Evolutionary conservation across 1,284 basidiomycete genomes (phyloP), one percentile per base, ranked within the genome.

Genomic region (Cryptococcus sp.): DNA sequence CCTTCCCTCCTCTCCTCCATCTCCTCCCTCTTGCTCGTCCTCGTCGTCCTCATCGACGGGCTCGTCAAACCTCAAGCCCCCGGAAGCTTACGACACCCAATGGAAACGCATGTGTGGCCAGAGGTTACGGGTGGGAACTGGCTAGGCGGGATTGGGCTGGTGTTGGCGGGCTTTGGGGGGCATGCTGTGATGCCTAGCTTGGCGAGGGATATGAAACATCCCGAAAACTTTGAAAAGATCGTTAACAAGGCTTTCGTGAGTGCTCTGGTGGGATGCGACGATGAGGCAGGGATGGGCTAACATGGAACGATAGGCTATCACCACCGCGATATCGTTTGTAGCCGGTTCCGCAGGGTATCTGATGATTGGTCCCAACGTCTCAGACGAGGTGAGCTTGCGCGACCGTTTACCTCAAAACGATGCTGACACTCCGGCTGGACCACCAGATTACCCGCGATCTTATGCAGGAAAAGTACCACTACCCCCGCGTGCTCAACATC

Each of bases 151-250:
- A 74, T 97, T 2, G 94, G 94, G 2, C 79, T 98, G 55, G 87
- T 97, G 71, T 92, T 98, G 87, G 91, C 91, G n/a, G 93, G 94
- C 82, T 95, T 97, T 67, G 87, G 91, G 5, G 92, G 93, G 1
- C 94, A 98, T 73, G 89, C 91, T 12, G 90, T 95, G 38, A 88
- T 97, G 50, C 94, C 94, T 6, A 90, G 88, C 9, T 76, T 98
- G 15, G 91, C 89, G 12, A 82, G 86, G 63, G 94, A 98, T 75
- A 97, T 98, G 93, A 78, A 80, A 52, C 84, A 93, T 65, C 92
- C 92, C 1, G 80, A 82, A 42, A 80, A 87, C 61, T 96, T 95
- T 70, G 84, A 89, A 72, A 78, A 43, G 16, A 55, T 73, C 39
- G 70, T 74, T 55, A 69, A 75, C 59, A 60, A 61, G 47, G 72